Evolutionary conservation across 495 filamentous ascomycete genomes (phyloP).

Genomic region (Cryomyces minteri): DNA sequence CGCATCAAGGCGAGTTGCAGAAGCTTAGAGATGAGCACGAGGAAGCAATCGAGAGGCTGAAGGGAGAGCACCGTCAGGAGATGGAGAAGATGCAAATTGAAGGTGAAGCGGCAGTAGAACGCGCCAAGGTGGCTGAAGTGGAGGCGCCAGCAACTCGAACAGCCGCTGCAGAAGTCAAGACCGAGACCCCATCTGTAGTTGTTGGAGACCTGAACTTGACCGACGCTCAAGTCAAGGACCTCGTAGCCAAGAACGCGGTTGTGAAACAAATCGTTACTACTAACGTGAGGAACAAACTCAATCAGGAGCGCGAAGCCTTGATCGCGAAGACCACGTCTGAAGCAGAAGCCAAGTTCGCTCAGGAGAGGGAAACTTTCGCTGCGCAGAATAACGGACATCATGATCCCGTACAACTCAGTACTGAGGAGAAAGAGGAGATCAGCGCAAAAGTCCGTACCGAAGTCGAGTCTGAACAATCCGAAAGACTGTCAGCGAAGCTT

Average conservation of each 20-base stretch:
- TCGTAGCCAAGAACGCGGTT: constrained; percentile 44
- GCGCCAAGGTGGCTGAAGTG: constrained; percentile 1
- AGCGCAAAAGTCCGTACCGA: neutral
- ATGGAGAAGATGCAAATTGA: constrained; percentile 16
- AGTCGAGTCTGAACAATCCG: no score
- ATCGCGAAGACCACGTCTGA: constrained; percentile 13
- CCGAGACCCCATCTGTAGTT: neutral
- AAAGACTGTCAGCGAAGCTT: neutral
- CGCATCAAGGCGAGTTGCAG: constrained; percentile 26
- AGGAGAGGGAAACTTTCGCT: constrained; percentile 15
- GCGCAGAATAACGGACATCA: neutral
- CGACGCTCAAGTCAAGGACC: constrained; percentile 44
- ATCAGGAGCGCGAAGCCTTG: constrained; percentile 36
- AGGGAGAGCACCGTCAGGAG: constrained; percentile 47
- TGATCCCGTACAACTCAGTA: neutral
- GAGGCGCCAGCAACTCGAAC: neutral
- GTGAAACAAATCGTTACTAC: constrained; percentile 43
- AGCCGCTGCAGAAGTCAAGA: neutral
- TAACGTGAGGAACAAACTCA: constrained; percentile 45
- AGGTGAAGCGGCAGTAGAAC: constrained; percentile 2
- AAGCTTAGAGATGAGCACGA: constrained; percentile 28
- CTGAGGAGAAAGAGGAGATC: neutral
- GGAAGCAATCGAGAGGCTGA: constrained; percentile 43
- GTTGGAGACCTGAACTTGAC: constrained; percentile 9
- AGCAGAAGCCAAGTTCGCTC: constrained; percentile 24